These are phyloP conservation scores for Exophiala sideris DNA, from an alignment of 2,329 filamentous ascomycete genomes.

Conservation along the genomic window DNA sequence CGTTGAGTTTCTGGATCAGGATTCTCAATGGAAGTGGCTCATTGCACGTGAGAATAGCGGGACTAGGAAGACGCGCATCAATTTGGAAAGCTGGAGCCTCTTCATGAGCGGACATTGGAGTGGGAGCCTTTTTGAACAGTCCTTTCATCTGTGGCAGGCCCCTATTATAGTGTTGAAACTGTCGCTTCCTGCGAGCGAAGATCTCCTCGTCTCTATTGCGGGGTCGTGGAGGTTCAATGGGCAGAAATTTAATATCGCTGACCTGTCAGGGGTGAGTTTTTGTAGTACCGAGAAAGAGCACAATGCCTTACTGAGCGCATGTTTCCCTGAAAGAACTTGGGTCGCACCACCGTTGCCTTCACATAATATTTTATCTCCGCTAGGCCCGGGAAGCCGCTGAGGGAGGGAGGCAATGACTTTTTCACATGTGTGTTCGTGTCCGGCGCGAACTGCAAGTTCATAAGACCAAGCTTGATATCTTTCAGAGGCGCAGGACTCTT, in stretches of 20 bases:
- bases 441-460: slow-evolving; percentile 45
- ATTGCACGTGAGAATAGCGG: slow-evolving; percentile 85
- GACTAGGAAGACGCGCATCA: slow-evolving; percentile 82
- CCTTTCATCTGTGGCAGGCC: slow-evolving; percentile 51
- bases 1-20: slow-evolving; percentile 70
- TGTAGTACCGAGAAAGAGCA: background rate
- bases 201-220: slow-evolving; percentile 68
- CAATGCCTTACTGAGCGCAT: slow-evolving; percentile 53
- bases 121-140: slow-evolving; percentile 53
- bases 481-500: slow-evolving; percentile 44
- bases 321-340: slow-evolving; percentile 86
- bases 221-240: slow-evolving; percentile 82
- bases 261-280: slow-evolving; percentile 12
- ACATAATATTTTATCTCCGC: slow-evolving; percentile 92
- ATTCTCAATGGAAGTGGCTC: slow-evolving; percentile 77
- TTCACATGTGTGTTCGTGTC: slow-evolving; percentile 65
- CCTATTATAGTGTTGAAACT: slow-evolving; percentile 46
- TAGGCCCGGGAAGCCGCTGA: slow-evolving; percentile 80
- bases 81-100: slow-evolving; percentile 62
- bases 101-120: slow-evolving; percentile 17
- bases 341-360: slow-evolving; percentile 91
- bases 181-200: slow-evolving; percentile 72
- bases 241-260: slow-evolving; percentile 72
- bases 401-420: slow-evolving; percentile 80
- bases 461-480: slow-evolving; percentile 44